Conservation (phyloP, 78 protist genomes). For the Guillardia theta region DNA sequence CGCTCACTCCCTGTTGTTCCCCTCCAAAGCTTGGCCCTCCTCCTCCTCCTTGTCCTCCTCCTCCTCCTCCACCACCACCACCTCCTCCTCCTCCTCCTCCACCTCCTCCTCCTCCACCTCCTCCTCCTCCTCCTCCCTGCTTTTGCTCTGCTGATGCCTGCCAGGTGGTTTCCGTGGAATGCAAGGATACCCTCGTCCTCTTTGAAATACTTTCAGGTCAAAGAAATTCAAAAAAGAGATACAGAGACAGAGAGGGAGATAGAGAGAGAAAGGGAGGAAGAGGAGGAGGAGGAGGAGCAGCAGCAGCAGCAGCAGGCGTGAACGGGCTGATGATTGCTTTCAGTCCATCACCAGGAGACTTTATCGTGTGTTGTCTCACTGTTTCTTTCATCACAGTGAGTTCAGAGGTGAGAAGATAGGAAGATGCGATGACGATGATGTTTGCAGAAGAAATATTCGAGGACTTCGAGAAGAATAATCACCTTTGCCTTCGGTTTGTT, state of each 20-base stretch:
- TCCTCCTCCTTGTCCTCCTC: background rate
- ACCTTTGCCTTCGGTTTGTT: conserved; percentile 14
- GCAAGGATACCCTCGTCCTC: background rate
- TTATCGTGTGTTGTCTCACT: background rate
- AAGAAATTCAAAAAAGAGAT: background rate
- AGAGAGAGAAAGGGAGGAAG: too few relatives aligned
- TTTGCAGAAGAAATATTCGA: background rate
- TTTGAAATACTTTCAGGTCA: background rate
- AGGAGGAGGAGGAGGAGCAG: too few relatives aligned
- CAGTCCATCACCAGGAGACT: conserved; percentile 15
- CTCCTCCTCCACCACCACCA: background rate
- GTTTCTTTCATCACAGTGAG: background rate
- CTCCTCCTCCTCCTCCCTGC: background rate
- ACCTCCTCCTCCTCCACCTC: background rate
- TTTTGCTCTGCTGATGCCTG: background rate
- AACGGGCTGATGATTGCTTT: background rate
- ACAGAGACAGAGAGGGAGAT: too few relatives aligned
- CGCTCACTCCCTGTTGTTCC: background rate
- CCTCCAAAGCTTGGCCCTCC: background rate
- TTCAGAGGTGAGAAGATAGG: too few relatives aligned
- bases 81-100: conserved; percentile 5
- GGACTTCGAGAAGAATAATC: background rate
- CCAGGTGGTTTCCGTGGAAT: background rate
- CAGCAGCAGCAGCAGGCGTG: background rate
- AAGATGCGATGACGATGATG: too few relatives aligned